Evolutionary conservation across 2,329 filamentous ascomycete species (phyloP).

Genomic region (Leptographium flavum): DNA sequence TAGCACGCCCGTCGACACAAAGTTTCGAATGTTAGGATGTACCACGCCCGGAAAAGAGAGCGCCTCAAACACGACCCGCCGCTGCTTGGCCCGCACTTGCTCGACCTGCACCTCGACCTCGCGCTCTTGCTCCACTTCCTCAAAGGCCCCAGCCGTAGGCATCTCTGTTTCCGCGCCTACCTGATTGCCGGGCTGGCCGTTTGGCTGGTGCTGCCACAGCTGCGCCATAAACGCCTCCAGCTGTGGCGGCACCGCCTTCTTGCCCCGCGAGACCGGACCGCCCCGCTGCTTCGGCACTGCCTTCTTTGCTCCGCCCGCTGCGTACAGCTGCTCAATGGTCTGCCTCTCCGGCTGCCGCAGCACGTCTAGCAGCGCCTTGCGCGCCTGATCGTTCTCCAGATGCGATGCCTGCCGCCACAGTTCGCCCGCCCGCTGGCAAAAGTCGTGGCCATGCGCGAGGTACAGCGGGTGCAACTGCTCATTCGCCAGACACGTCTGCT

Average conservation of each 20-base stretch:
- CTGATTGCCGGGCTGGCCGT: background rate
- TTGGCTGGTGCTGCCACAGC: constrained; percentile 13
- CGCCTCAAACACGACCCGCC: background rate
- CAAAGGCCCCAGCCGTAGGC: constrained; percentile 25
- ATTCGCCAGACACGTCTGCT: constrained; percentile 46
- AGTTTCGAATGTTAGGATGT: background rate
- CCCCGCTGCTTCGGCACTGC: background rate
- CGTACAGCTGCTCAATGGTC: constrained; percentile 44
- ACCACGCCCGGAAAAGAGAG: constrained; percentile 3
- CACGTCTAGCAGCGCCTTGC: constrained; percentile 25
- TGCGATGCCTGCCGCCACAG: constrained; percentile 19
- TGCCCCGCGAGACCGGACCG: constrained; percentile 10
- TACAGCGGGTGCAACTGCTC: constrained; percentile 46
- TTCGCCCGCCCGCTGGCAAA: constrained; percentile 40
- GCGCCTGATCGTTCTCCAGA: constrained; percentile 17
- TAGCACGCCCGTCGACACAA: constrained; percentile 6
- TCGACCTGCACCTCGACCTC: constrained; percentile 47
- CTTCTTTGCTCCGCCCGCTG: background rate
- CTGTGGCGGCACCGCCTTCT: constrained; percentile 15
- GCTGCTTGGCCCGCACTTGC: constrained; percentile 24
- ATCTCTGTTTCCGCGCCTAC: background rate
- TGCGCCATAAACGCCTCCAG: constrained; percentile 13
- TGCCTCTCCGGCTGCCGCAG: constrained; percentile 40
- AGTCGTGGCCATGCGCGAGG: constrained; percentile 45
- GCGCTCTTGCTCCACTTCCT: constrained; percentile 46